Percentiles rank a stretch among this genome's conserved stretches.
phyloP scores from a whole-genome alignment of 257 asterid species.

The Apocynum venetum region DNA sequence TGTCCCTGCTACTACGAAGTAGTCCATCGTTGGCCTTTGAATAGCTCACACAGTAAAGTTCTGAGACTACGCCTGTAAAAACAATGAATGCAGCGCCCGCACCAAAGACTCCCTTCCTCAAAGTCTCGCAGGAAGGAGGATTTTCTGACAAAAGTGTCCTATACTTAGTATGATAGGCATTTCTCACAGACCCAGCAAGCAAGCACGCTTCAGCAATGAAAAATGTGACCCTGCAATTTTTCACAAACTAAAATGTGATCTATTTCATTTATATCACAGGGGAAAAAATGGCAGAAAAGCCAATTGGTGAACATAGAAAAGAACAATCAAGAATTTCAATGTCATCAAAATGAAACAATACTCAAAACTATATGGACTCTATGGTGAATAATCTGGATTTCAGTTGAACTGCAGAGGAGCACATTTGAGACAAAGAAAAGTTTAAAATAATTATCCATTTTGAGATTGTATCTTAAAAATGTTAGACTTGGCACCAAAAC shows the following conservation, averaged over 20 bases:
- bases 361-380: not conserved
- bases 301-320: not conserved
- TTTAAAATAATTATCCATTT: not conserved
- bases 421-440: not conserved
- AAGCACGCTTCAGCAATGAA: slow-evolving; percentile 70
- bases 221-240: slow-evolving; percentile 55
- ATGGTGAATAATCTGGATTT: not conserved
- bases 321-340: not conserved
- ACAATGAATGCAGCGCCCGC: slow-evolving; percentile 81
- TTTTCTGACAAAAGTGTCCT: slow-evolving; percentile 34
- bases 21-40: slow-evolving; percentile 48
- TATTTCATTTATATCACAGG: not conserved
- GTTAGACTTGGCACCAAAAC: not conserved
- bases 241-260: not conserved
- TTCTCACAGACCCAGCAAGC: slow-evolving; percentile 68
- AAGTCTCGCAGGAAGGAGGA: slow-evolving; percentile 71
- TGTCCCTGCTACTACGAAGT: slow-evolving; percentile 37
- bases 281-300: not conserved
- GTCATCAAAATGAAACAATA: not conserved
- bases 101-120: slow-evolving; percentile 81
- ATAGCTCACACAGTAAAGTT: slow-evolving; percentile 58
- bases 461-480: not conserved
- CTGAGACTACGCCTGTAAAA: slow-evolving; percentile 64
- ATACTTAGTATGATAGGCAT: slow-evolving; percentile 76
- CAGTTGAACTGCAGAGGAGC: not conserved